Evolutionary conservation across 192 early-diverging fungal genomes (phyloP).

Genomic region (Coemansia sp.): DNA sequence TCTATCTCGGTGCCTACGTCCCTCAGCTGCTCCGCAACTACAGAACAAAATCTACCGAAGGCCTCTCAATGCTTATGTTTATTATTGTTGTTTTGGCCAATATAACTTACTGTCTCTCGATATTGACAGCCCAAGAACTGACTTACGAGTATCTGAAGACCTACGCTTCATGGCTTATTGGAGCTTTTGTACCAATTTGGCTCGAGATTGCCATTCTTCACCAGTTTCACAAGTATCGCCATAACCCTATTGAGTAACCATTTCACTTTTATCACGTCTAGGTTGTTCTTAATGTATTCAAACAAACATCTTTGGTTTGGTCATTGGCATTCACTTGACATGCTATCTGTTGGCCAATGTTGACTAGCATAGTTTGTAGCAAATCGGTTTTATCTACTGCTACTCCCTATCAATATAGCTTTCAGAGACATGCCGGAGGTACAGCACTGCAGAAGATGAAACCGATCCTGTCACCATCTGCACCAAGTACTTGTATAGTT

Average conservation of each 20-base stretch:
- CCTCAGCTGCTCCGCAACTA: constrained; percentile 81
- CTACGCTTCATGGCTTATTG: constrained; percentile 73
- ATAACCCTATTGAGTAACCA: background rate
- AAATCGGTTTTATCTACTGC: background rate
- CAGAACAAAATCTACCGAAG: constrained; percentile 66
- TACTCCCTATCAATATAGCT: constrained; percentile 6
- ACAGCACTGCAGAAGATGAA: background rate
- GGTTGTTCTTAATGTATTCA: background rate
- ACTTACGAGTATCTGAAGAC: constrained; percentile 62
- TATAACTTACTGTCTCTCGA: constrained; percentile 59
- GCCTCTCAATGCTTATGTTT: constrained; percentile 79
- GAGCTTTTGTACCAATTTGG: constrained; percentile 66
- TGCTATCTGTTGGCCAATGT: too few species aligned
- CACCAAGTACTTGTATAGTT: constrained; percentile 29
- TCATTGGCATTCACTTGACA: background rate
- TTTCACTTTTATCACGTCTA: background rate
- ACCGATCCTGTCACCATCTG: constrained; percentile 12
- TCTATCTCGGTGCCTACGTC: constrained; percentile 70
- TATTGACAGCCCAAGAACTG: constrained; percentile 64
- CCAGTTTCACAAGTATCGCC: constrained; percentile 63
- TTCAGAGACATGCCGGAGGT: constrained; percentile 3
- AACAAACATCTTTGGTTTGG: background rate
- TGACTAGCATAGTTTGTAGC: background rate
- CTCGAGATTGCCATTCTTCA: constrained; percentile 75
- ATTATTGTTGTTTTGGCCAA: constrained; percentile 74